Base-by-base conservation (phyloP, 768 basidiomycete genomes). In the Sistotremastrum suecicum region DNA sequence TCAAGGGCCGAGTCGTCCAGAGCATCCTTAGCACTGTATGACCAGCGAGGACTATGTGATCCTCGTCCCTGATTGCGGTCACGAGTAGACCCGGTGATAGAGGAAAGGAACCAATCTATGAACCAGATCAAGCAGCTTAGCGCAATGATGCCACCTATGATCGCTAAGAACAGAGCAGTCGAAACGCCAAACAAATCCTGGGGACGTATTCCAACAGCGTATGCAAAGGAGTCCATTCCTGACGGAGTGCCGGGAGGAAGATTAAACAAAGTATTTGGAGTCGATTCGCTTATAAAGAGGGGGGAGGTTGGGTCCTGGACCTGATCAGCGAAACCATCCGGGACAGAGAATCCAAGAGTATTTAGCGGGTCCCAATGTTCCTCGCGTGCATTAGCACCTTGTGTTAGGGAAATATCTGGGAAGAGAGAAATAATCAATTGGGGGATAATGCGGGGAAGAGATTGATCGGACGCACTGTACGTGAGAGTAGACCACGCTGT, bases 401-500 rank as follows among this genome's bases (percentile, higher is more conserved):
- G 65, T 3, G 75, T 69, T 30, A 95, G 54, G 4, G 83, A 84
- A 47, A 88, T 72, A 57, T 97, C 89, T 91, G 46, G 31, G 44
- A 39, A 34, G 30, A 37, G 34, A 45, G 37, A 44, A 53, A 48
- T 52, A 30, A 34, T 12, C 41, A 55, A 56, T 44, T 32, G 49
- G 30, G n/a, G 29, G 43, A 11, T 28, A 38, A 45, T n/a, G 34
- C 32, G 20, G 34, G 45, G 38, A 44, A 42, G n/a, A 11, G 42
- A 39, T 43, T 20, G 44, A 48, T 38, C 37, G 7, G 11, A 55
- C 71, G 60, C 54, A 83, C 83, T 88, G 59, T 80, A 86, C 41
- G 73, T 63, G 43, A 88, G 67, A 8, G 78, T 83, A 10, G 92
- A 76, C 94, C 94, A 98, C 1, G 89, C 80, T 5, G 85, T 81